Conservation (phyloP, 768 basidiomycete species). For the Leccinum pellstonianum region DNA sequence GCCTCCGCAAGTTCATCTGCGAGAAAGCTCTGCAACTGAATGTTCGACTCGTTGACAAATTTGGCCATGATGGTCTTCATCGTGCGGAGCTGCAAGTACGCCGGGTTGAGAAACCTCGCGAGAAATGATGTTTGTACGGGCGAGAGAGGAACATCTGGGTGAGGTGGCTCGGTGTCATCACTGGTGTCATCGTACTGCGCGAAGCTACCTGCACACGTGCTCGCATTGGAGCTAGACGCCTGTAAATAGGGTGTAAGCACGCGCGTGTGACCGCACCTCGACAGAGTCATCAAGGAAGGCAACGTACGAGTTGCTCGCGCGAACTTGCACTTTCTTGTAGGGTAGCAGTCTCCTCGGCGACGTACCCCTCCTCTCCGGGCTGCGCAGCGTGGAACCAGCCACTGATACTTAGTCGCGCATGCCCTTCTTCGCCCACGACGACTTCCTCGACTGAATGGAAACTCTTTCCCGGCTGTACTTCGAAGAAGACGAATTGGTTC, state of each 20-base stretch:
- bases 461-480: constrained; percentile 92
- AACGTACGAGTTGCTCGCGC: constrained; percentile 87
- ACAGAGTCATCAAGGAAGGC: constrained; percentile 6
- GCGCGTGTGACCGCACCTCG: constrained; percentile 6
- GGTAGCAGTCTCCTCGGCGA: constrained; percentile 42
- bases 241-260: constrained; percentile 26
- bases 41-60: constrained; percentile 82
- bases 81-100: constrained; percentile 81
- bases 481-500: constrained; percentile 88
- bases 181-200: constrained; percentile 45
- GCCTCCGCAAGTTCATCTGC: constrained; percentile 60
- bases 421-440: constrained; percentile 70
- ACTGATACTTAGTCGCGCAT: constrained; percentile 81
- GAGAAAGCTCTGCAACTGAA: constrained; percentile 89
- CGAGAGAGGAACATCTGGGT: constrained; percentile 53
- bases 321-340: constrained; percentile 81
- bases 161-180: constrained; percentile 42
- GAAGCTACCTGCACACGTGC: constrained; percentile 39
- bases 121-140: constrained; percentile 69
- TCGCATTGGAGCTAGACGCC: constrained; percentile 57
- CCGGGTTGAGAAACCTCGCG: constrained; percentile 81
- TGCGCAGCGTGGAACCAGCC: constrained; percentile 97
- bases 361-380: constrained; percentile 87
- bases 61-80: constrained; percentile 76
- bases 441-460: constrained; percentile 98